Conservation (phyloP, 768 basidiomycete species). For the Mycena filopes region DNA sequence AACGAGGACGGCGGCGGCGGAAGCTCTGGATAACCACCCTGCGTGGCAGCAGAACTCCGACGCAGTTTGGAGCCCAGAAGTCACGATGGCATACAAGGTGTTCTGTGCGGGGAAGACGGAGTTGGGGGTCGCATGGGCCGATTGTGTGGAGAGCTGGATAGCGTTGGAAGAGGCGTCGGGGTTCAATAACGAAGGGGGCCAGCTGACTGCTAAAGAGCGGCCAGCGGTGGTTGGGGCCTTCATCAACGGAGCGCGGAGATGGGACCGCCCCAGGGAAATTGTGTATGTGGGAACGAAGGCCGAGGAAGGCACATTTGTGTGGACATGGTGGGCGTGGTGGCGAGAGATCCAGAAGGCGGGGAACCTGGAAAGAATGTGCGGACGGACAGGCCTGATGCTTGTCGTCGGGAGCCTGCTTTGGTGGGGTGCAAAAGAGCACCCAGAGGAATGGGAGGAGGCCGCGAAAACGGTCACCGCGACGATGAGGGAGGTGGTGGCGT, state of each 20-base stretch:
- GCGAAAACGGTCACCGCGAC: not conserved
- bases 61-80: too few relatives aligned
- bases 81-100: not conserved
- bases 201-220: not conserved
- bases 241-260: not conserved
- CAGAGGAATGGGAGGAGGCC: not conserved
- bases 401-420: not conserved
- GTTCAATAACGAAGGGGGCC: not conserved
- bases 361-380: not conserved
- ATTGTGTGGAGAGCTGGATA: not conserved
- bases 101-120: not conserved
- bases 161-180: not conserved
- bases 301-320: not conserved
- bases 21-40: too few relatives aligned
- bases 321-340: not conserved
- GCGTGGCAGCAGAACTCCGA: too few relatives aligned
- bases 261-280: not conserved
- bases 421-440: not conserved
- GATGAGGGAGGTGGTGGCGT: not conserved
- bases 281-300: not conserved
- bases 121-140: not conserved
- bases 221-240: not conserved
- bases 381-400: not conserved
- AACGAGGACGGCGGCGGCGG: too few relatives aligned
- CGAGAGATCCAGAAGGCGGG: not conserved